Base-by-base conservation (phyloP, 345 rosid genomes). In the Zanthoxylum bungeanum region DNA sequence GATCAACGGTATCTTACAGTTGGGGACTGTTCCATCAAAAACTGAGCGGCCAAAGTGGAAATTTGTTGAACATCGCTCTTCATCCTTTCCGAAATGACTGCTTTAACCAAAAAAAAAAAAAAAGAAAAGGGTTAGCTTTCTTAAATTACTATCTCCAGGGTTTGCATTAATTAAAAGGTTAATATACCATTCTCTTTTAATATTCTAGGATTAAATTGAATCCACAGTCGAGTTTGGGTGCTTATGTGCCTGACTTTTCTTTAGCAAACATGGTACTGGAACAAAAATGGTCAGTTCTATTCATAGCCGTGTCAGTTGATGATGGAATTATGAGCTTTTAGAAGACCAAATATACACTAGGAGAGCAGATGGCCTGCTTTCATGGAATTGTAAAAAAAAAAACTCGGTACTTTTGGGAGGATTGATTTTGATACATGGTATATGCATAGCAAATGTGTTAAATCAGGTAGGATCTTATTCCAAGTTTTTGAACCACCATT, bases 1-100 rank as follows among this genome's bases (percentile, higher is more conserved):
- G 95, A 78, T 88, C 14, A 84, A 85, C 77, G 61, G 46, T 19
- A 80, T 81, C 42, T 64, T 91, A 40, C 60, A 75, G 66, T 31
- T 64, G 9, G 83, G 85, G 22, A 50, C 24, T 40, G 73, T 77
- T 28, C 58, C 68, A 4, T 49, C 84, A 21, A 74, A 79, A 42
- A 31, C 57, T 19, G 17, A 21, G 37, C 73, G 5, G 34, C 58
- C 83, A n/a, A 57, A 69, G 2, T 89, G 91, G 89, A 77, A 75
- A 69, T 87, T 77, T 70, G 34, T 81, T 30, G 89, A 87, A 51
- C 76, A 85, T 67, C 75, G 62, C 7, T 57, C 86, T 30, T 69
- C 78, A 17, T 64, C 81, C 10, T 49, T 7, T 0, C 40, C 72
- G 63, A 85, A 65, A 70, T 81, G 76, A 76, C 22, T 49, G 46